Percentiles rank a stretch among this genome's conserved stretches.
Evolutionary conservation across 495 filamentous ascomycete species (phyloP).

Genomic region (Hypoxylon fragiforme): DNA sequence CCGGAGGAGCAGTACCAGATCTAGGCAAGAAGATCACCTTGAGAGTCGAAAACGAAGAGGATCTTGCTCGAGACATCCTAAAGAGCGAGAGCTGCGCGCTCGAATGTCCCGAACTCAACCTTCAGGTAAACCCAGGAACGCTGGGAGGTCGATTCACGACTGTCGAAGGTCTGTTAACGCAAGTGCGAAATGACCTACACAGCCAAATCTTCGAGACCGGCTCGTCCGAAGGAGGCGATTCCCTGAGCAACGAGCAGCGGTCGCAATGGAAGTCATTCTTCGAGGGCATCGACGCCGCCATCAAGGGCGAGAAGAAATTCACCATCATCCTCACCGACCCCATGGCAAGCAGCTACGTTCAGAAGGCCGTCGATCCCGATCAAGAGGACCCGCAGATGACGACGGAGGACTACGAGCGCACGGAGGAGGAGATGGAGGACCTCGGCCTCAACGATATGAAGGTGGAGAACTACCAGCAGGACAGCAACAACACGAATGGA

Average conservation of each 20-base stretch:
- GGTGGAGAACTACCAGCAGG: constrained; percentile 79
- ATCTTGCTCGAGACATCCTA: constrained; percentile 89
- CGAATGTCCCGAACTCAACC: constrained; percentile 78
- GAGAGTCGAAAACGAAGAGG: constrained; percentile 68
- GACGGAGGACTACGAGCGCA: constrained; percentile 83
- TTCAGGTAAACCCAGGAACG: constrained; percentile 85
- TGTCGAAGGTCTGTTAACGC: constrained; percentile 90
- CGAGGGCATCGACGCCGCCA: constrained; percentile 69
- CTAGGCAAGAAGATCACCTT: constrained; percentile 84
- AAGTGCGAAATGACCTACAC: constrained; percentile 85
- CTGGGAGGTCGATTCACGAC: constrained; percentile 97
- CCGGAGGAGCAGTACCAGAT: constrained; percentile 87
- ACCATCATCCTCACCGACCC: constrained; percentile 87
- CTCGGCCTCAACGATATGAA: constrained; percentile 91
- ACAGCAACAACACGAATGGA: constrained; percentile 37
- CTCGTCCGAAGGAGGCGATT: constrained; percentile 65
- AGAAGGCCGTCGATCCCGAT: constrained; percentile 72
- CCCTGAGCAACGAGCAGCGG: constrained; percentile 63
- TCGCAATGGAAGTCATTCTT: constrained; percentile 83
- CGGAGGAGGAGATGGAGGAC: constrained; percentile 88
- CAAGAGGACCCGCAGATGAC: constrained; percentile 79
- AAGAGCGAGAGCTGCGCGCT: constrained; percentile 93
- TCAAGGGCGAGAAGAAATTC: constrained; percentile 80
- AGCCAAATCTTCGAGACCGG: constrained; percentile 81
- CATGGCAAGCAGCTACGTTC: constrained; percentile 87